phyloP scores from a whole-genome alignment of 2,329 filamentous ascomycete species.

The Diatrype stigma region DNA sequence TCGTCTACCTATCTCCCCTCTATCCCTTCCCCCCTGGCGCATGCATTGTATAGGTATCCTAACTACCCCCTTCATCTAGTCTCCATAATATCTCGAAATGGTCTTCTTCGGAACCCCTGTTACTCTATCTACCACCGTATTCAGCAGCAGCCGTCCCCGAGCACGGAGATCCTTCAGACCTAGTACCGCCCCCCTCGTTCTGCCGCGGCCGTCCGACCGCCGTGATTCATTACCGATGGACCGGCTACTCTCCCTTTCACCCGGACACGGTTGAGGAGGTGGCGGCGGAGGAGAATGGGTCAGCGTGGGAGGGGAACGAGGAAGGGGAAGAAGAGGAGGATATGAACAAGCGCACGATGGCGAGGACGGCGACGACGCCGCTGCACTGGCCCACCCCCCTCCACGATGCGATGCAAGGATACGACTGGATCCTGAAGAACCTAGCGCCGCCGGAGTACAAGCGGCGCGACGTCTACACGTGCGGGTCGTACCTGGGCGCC shows the following conservation, averaged over 20 bases:
- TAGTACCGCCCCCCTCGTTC: conserved; percentile 42
- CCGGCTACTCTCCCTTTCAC: conserved; percentile 16
- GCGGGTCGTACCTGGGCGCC: conserved; percentile 55
- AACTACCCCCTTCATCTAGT: conserved; percentile 29
- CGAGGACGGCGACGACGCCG: conserved; percentile 14
- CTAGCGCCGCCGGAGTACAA: conserved; percentile 32
- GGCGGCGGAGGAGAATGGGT: too few species aligned
- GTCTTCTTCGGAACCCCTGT: conserved; percentile 37
- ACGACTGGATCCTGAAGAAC: conserved; percentile 46
- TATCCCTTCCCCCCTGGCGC: too few species aligned
- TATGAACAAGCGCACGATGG: too few species aligned
- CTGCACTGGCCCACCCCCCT: conserved; percentile 52
- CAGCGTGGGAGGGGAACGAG: too few species aligned
- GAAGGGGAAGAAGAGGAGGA: too few species aligned
- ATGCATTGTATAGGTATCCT: too few species aligned
- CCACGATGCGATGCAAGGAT: conserved; percentile 52
- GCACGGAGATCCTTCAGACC: conserved; percentile 16
- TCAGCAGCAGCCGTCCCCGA: conserved; percentile 28
- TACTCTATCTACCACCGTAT: conserved; percentile 53
- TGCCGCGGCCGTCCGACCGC: conserved; percentile 42
- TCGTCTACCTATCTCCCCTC: neutral
- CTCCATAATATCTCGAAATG: conserved; percentile 43
- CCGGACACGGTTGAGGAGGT: conserved; percentile 6
- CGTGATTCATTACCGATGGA: conserved; percentile 59
- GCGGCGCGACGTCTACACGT: conserved; percentile 44